Evolutionary conservation across 345 rosid genomes (phyloP), one percentile per base, ranked within the genome.

Genomic region (Pugionium dolabratum): DNA sequence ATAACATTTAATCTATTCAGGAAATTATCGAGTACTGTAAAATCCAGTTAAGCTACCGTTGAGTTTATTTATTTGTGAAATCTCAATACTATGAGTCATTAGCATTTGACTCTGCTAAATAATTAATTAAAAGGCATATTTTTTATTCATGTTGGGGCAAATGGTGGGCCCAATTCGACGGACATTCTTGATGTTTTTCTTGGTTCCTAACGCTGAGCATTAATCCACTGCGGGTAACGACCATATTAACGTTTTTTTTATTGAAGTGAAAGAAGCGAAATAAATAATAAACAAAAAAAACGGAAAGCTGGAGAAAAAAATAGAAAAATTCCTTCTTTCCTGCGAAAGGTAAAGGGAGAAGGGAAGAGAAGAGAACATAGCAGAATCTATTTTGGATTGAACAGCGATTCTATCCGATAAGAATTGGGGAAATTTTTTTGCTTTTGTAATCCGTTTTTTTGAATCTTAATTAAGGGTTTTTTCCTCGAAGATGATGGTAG

Each of bases 401-500:
- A 7, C 70, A 34, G 52, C 53, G 42, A 65, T 8, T 65, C 43
- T 35, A 48, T 50, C 59, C 34, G 72, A 39, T 9, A 5, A 8
- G 8, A 2, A 6, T 30, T 9, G 55, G 57, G 53, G 53, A 36
- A 39, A 63, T 42, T 56, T 57, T 44, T 9, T 33, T 27, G 74
- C 42, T 59, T 53, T 35, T 25, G 30, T 3, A 35, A 37, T 18
- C 33, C 61, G 32, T 29, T 18, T 56, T 10, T 54, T 65, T 50
- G 35, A 26, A 59, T 41, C 66, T 50, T 59, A 26, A 39, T 40
- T 7, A 54, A 37, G 44, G 43, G 31, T n/a, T 62, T 46, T 26
- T 44, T 34, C 67, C 60, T 50, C 6, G 64, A 84, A 79, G 85
- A 91, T 91, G 97, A 75, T 91, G 94, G 86, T 86, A 29, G 92